Conservation (phyloP, 176 grass and related monocot species). For the Phragmites australis region DNA sequence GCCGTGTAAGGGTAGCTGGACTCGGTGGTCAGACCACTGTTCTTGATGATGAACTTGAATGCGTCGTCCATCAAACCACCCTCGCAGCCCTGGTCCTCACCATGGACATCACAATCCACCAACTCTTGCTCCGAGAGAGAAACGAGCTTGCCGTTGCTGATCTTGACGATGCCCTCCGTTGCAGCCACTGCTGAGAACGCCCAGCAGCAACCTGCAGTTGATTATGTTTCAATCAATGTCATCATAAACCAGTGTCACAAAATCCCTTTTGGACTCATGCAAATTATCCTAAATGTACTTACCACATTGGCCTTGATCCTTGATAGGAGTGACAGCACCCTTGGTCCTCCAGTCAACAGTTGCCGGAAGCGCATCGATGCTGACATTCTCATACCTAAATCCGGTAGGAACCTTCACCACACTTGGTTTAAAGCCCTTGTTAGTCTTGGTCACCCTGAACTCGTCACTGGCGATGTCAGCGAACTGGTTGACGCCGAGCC, state of each 20-base stretch:
- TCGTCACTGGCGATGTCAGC: constrained; percentile 4
- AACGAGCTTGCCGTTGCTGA: constrained; percentile 6
- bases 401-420: background rate
- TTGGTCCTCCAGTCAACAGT: constrained; percentile 1
- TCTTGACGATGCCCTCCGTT: constrained; percentile 20
- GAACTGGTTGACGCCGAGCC: constrained; percentile 17
- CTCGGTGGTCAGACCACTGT: constrained; percentile 2
- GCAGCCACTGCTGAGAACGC: constrained; percentile 25
- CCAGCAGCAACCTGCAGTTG: constrained; percentile 6
- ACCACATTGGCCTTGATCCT: constrained; percentile 24
- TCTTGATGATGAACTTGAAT: constrained; percentile 22
- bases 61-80: background rate
- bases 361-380: background rate
- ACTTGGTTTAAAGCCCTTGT: constrained; percentile 23
- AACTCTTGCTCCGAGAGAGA: constrained; percentile 23
- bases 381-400: constrained; percentile 14
- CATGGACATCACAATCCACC: constrained; percentile 7
- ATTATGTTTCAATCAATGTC: background rate
- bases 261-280: fast-evolving
- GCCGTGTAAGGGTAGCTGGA: background rate
- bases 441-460: background rate
- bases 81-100: background rate
- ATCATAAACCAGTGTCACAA: background rate
- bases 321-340: constrained; percentile 27
- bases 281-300: background rate